Percentiles rank a stretch among this genome's conserved stretches.
Evolutionary conservation across 129 eudicot species (phyloP).

Genomic region (Erigeron canadensis): DNA sequence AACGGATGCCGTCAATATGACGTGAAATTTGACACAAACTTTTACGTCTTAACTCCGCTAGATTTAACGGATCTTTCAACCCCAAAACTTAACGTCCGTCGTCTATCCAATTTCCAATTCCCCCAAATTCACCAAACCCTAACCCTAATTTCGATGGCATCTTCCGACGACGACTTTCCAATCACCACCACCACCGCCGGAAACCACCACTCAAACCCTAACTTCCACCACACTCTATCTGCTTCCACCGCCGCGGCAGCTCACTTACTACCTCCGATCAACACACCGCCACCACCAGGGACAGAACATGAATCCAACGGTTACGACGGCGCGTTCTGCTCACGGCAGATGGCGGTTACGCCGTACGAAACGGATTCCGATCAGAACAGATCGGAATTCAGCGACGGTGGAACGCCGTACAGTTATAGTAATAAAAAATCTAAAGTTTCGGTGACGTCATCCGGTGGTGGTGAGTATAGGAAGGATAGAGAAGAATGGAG

Average conservation of each 20-base stretch:
- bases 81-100: constrained; percentile 50
- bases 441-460: constrained; percentile 33
- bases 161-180: constrained; percentile 86
- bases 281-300: constrained; percentile 36
- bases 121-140: constrained; percentile 35
- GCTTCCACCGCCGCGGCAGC: constrained; percentile 21
- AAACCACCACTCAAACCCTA: constrained; percentile 39
- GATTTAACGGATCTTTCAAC: constrained; percentile 43
- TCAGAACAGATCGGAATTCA: constrained; percentile 45
- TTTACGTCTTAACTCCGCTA: constrained; percentile 27
- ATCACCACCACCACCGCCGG: constrained; percentile 46
- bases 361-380: constrained; percentile 63
- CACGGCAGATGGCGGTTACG: constrained; percentile 24
- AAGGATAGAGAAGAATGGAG: constrained; percentile 99
- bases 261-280: constrained; percentile 34
- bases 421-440: constrained; percentile 40
- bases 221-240: constrained; percentile 39
- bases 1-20: constrained; percentile 43
- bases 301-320: constrained; percentile 31
- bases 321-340: constrained; percentile 42
- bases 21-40: constrained; percentile 20
- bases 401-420: constrained; percentile 65
- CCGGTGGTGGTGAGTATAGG: constrained; percentile 64
- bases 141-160: constrained; percentile 57
- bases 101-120: constrained; percentile 30